A percentile compares a stretch with the other conserved stretches of the same genome.
Conservation (phyloP, 805 yeast species). For the Metschnikowia cerradonensis region DNA sequence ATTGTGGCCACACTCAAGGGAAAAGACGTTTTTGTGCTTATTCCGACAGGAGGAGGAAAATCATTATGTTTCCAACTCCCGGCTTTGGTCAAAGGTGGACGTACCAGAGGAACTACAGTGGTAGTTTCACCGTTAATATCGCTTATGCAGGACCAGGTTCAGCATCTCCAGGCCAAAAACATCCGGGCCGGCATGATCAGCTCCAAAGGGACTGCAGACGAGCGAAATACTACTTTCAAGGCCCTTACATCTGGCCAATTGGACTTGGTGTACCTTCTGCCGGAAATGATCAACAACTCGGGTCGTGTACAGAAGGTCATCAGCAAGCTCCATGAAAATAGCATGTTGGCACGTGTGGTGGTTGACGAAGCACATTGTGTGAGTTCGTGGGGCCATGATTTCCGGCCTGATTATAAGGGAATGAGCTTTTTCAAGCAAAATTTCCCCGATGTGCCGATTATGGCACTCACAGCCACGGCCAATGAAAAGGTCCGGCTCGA, state of each 20-base stretch:
- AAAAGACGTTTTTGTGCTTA: constrained; percentile 84
- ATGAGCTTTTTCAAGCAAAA: constrained; percentile 66
- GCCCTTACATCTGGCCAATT: constrained; percentile 62
- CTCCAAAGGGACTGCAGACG: constrained; percentile 64
- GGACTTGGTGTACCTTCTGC: constrained; percentile 81
- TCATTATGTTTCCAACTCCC: constrained; percentile 94
- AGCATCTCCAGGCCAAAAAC: constrained; percentile 61
- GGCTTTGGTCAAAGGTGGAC: constrained; percentile 73
- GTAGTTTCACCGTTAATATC: constrained; percentile 94
- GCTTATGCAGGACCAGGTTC: constrained; percentile 95
- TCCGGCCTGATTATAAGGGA: constrained; percentile 90
- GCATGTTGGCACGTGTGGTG: constrained; percentile 74
- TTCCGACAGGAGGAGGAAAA: constrained; percentile 99
- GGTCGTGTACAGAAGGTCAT: constrained; percentile 63
- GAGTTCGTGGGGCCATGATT: constrained; percentile 98
- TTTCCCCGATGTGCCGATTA: constrained; percentile 79
- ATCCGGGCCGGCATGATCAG: constrained; percentile 86
- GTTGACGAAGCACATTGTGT: constrained; percentile 99
- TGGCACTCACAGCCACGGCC: constrained; percentile 98
- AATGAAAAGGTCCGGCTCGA: constrained; percentile 85
- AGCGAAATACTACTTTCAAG: constrained; percentile 58
- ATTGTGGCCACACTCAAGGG: constrained; percentile 73
- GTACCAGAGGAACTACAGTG: constrained; percentile 77
- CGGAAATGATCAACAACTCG: constrained; percentile 87
- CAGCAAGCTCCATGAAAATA: constrained; percentile 48